Evolutionary conservation across 305 asterid species (phyloP), one percentile per base, ranked within the genome.

Genomic region (Solanum aculeatissimum): DNA sequence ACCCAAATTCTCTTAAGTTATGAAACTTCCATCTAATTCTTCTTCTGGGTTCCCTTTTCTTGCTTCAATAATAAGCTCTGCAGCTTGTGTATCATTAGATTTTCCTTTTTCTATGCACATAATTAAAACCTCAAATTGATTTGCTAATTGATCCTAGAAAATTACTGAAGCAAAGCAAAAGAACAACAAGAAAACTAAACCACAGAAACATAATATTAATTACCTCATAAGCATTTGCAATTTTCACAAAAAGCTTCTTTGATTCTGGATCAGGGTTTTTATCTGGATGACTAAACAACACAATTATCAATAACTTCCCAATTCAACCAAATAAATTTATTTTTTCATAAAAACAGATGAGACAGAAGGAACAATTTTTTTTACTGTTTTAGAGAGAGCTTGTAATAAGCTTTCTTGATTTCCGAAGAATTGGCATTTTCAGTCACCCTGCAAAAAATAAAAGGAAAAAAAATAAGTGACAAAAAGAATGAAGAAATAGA

Each of bases 151-250:
- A 8, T 23, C 8, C 14, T 54, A 6, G 16, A 42, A 72, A 43
- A 72, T 45, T 45, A 45, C 80, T 1, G 19, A 72, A 45, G 40
- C 58, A 72, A 45, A 86, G 49, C 23, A 25, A 55, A 16, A 43
- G 2, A 21, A 14, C 32, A 35, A 35, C 5, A 35, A 65, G 19
- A 58, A 19, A 66, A 81, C 4, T 18, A 25, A 54, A 86, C 10
- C 72, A 15, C 21, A 66, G 60, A 58, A 23, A 5, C 40, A 15
- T 16, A 16, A 75, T 54, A 55, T 7, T 29, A 81, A 43, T 69
- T 88, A 94, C 98, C 99, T 93, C 98, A 77, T 95, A 96, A 62
- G 99, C 98, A 92, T 91, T 96, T 19, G 98, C 98, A 81, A 93
- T 91, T 90, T 96, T 96, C 70, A 94, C 97, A 85, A 94, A 93